Evolutionary conservation across 2,329 filamentous ascomycete species (phyloP).

Genomic region (Epichloe typhina): DNA sequence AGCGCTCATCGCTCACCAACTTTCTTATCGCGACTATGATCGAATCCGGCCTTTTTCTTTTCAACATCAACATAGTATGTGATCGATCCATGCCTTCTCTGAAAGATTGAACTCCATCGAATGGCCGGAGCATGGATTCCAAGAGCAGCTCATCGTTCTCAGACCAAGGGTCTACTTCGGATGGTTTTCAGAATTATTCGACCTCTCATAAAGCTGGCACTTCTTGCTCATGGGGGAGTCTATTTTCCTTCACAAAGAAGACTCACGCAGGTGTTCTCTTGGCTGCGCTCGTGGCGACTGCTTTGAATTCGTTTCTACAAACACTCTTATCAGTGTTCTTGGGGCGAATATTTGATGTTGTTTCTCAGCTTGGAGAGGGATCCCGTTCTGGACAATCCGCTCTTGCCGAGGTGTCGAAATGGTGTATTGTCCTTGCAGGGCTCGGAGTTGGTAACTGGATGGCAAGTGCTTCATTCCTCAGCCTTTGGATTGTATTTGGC

Average conservation of each 20-base stretch:
- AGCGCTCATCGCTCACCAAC: too few relatives aligned
- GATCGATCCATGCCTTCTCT: not conserved
- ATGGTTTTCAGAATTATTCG: not conserved
- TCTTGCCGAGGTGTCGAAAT: constrained; percentile 40
- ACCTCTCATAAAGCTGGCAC: too few relatives aligned
- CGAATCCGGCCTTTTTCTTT: not conserved
- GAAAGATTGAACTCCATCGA: not conserved
- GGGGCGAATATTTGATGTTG: constrained; percentile 60
- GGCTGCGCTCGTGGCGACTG: constrained; percentile 41
- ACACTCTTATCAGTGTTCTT: constrained; percentile 57
- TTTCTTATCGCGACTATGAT: not conserved
- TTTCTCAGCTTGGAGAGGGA: constrained; percentile 52
- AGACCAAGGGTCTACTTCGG: not conserved
- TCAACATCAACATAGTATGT: not conserved
- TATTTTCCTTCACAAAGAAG: constrained; percentile 63
- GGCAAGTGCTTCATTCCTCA: constrained; percentile 52
- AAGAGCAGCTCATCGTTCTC: not conserved
- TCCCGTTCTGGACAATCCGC: constrained; percentile 35
- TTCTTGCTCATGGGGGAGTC: constrained; percentile 22
- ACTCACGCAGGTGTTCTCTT: constrained; percentile 42
- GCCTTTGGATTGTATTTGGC: constrained; percentile 63
- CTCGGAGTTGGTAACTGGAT: constrained; percentile 56
- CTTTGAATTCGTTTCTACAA: constrained; percentile 46
- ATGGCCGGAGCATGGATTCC: not conserved
- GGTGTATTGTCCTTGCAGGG: constrained; percentile 48